Evolutionary conservation across 352 stramenopile species (phyloP).

Genomic region (Phytophthora citrophthora): DNA sequence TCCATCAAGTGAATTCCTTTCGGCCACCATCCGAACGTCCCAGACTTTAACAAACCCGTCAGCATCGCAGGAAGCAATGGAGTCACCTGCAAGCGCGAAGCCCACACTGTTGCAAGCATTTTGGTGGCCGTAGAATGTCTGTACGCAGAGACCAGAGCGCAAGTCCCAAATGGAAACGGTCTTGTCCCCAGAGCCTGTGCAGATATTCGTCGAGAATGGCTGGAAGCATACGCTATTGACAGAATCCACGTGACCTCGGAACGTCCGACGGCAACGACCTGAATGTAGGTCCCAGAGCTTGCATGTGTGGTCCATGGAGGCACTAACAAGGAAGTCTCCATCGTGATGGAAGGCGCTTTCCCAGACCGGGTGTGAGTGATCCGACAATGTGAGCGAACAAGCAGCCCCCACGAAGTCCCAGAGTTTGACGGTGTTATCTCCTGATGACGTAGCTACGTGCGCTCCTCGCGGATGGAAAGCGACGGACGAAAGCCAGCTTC

Average conservation of each 20-base stretch:
- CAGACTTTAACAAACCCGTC: constrained; percentile 95
- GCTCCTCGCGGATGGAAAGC: constrained; percentile 93
- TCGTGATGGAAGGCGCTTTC: constrained; percentile 93
- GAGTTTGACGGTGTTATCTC: constrained; percentile 95
- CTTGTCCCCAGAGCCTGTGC: constrained; percentile 94
- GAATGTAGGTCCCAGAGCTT: constrained; percentile 93
- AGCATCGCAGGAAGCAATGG: constrained; percentile 92
- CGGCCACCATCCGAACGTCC: constrained; percentile 95
- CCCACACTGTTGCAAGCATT: constrained; percentile 93
- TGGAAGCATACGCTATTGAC: constrained; percentile 95
- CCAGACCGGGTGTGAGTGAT: constrained; percentile 95
- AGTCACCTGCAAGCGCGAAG: constrained; percentile 88
- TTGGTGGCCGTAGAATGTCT: constrained; percentile 96
- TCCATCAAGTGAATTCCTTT: constrained; percentile 86
- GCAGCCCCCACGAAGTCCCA: constrained; percentile 93
- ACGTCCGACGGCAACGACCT: constrained; percentile 91
- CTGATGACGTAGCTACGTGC: constrained; percentile 91
- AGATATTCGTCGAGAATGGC: constrained; percentile 93
- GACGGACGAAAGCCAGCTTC: constrained; percentile 91
- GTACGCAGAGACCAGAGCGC: constrained; percentile 89
- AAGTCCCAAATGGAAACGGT: constrained; percentile 96
- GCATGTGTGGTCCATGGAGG: constrained; percentile 95
- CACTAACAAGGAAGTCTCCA: constrained; percentile 92
- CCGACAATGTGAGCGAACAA: constrained; percentile 90
- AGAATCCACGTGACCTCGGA: constrained; percentile 95